Base-by-base conservation (phyloP, 2,329 filamentous ascomycete species). In the Parafenestella ontariensis region DNA sequence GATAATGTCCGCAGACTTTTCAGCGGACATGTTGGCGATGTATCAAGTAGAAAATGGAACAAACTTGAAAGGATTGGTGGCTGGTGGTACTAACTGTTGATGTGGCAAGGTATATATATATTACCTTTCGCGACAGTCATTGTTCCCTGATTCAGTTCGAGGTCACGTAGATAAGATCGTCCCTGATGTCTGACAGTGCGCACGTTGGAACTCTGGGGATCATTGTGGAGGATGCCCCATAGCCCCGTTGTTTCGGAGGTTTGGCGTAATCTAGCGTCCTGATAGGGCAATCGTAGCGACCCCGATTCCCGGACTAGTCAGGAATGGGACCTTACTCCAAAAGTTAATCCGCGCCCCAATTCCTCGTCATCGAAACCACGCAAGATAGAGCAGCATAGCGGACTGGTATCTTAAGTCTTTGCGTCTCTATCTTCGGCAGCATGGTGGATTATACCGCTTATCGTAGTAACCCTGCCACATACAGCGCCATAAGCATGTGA, bases 1-100 rank as follows among this genome's bases (percentile, higher is more conserved):
- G 41, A 71, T 68, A 23, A 46, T 24, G 31, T 71, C 66, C 18
- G 64, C 46, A 28, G 59, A 53, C 46, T 73, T 73, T 33, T 73
- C 70, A 20, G 58, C 48, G 43, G 64, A 64, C 65, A 68, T 71
- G 18, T 28, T 55, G 44, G 39, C 24, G 21, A 49, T 41, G 24
- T 26, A 26, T 10, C 24, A 5, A 26, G 24, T 11, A 13, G 11
- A 31, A 31, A 31, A 11, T 11, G 28, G 28, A 31, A 31, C 28
- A 13, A 11, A 8, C n/a, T 31, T 6, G 28, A 31, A 31, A 31
- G 9, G 3, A 13, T 13, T 31, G 28, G 28, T 31, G 28, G 28
- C 9, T 31, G 28, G 28, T 31, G 28, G 28, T 31, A 3, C 9
- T 11, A 31, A 8, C 28, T 13, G 28, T 31, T 7, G 40, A 48